Conservation (phyloP, 805 yeast species). For the Ogataea haglerorum region DNA sequence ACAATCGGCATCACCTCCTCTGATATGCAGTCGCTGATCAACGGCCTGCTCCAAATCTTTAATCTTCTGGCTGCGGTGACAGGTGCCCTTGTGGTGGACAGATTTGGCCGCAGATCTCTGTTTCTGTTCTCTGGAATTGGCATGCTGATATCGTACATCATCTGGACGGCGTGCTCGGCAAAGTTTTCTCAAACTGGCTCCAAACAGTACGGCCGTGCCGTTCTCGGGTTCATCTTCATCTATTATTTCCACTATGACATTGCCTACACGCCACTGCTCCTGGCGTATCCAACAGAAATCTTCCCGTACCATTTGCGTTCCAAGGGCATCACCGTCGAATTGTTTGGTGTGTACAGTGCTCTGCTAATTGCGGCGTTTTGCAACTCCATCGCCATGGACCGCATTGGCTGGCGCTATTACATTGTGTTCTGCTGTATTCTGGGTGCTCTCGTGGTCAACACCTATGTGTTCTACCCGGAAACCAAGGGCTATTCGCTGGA, state of each 20-base stretch:
- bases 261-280: slow-evolving; percentile 46
- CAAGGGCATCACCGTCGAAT: slow-evolving; percentile 50
- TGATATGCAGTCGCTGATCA: slow-evolving; percentile 45
- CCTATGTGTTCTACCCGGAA: slow-evolving; percentile 46
- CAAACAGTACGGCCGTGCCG: slow-evolving; percentile 25
- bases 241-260: slow-evolving; percentile 40
- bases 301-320: slow-evolving; percentile 57
- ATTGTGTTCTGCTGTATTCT: slow-evolving; percentile 35
- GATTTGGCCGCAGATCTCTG: slow-evolving; percentile 36
- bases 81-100: slow-evolving; percentile 31
- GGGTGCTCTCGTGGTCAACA: slow-evolving; percentile 19
- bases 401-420: slow-evolving; percentile 37
- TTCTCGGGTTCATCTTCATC: slow-evolving; percentile 22
- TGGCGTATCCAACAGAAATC: slow-evolving; percentile 44
- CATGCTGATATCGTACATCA: slow-evolving; percentile 38
- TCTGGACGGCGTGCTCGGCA: slow-evolving; percentile 50
- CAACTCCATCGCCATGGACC: slow-evolving; percentile 38
- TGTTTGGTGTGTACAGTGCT: slow-evolving; percentile 15
- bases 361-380: slow-evolving; percentile 24
- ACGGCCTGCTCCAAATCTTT: slow-evolving; percentile 48
- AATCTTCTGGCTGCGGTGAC: slow-evolving; percentile 37
- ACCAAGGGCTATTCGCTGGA: slow-evolving; percentile 39
- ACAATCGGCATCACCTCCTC: slow-evolving; percentile 52
- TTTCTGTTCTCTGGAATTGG: slow-evolving; percentile 34
- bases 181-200: slow-evolving; percentile 16